Base-by-base conservation (phyloP, 768 basidiomycete genomes). In the Mycena alexandri region DNA sequence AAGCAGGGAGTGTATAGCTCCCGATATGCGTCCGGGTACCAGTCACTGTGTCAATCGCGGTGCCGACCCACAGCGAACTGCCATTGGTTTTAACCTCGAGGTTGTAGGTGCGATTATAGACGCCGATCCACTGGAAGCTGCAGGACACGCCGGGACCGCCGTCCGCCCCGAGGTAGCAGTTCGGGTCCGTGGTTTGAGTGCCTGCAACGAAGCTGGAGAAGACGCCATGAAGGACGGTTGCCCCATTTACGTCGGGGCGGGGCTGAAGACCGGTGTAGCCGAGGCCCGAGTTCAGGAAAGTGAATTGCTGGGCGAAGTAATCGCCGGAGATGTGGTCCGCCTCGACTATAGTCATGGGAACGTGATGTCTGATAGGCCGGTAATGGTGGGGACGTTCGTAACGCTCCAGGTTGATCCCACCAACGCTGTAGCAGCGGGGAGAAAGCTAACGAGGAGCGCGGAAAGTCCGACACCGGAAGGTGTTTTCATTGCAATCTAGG, bases 251-350 rank as follows among this genome's bases (percentile, higher is more conserved):
- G 53, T 56, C 53, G 11, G 52, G 52, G 34, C 53, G 62, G 7
- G 54, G 65, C 58, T 64, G 63, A 46, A 64, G 17, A 36, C 63
- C 63, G 2, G 63, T 64, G 63, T 65, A 69, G 9, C 60, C 60
- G 12, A 69, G 24, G 36, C 21, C 57, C 16, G 36, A 22, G 24
- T 12, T 46, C 11, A 46, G 19, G 36, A 69, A 69, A 17, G 5
- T 17, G 44, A 61, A 69, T 19, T 69, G 68, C 44, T 69, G 63
- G 4, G 68, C 68, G 47, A 69, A 69, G 59, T 53, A 69, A 52
- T 65, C 54, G 17, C 68, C 68, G 14, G 63, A 65, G 51, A 54
- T 52, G 64, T 69, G 68, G 42, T 60, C 63, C 24, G 64, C 53
- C 25, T 65, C 56, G 14, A 61, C 50, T 44, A 69, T 69, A 34